These are phyloP conservation scores for Akanthomyces dipterigenus DNA, from an alignment of 2,329 filamentous ascomycete species.

Conservation along the genomic window DNA sequence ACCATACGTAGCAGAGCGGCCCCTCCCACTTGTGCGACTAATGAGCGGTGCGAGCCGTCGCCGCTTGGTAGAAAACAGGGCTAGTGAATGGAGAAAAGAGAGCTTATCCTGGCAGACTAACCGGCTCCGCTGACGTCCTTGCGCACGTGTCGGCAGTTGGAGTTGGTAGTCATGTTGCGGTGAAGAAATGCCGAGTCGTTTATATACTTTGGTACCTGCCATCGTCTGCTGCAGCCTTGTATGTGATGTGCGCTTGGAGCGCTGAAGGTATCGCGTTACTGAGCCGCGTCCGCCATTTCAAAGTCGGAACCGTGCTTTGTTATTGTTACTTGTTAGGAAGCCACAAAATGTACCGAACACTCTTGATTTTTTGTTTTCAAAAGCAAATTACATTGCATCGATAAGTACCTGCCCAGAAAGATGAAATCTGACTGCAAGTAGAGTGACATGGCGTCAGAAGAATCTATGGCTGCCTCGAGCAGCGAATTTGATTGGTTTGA, in stretches of 20 bases:
- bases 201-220: not conserved
- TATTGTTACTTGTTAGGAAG: conserved; percentile 1
- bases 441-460: no score
- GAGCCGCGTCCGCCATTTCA: not conserved
- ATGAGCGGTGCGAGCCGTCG: conserved; percentile 14
- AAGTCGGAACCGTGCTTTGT: not conserved
- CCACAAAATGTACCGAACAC: not conserved
- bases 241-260: not conserved
- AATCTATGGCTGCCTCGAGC: not conserved
- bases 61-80: conserved; percentile 7
- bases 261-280: not conserved
- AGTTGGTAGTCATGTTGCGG: not conserved
- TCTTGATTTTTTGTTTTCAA: not conserved
- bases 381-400: not conserved
- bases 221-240: not conserved
- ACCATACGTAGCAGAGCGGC: conserved; percentile 10
- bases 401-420: not conserved
- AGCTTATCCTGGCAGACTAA: conserved; percentile 7
- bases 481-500: not conserved
- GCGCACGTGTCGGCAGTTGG: conserved; percentile 9
- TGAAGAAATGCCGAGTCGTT: conserved; percentile 1
- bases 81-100: conserved; percentile 9
- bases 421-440: not conserved
- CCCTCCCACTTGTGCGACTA: conserved; percentile 13
- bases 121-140: conserved; percentile 4